These are phyloP conservation scores for Rhytidhysteron rufulum DNA, from an alignment of 2,329 filamentous ascomycete genomes.

Conservation along the genomic window DNA sequence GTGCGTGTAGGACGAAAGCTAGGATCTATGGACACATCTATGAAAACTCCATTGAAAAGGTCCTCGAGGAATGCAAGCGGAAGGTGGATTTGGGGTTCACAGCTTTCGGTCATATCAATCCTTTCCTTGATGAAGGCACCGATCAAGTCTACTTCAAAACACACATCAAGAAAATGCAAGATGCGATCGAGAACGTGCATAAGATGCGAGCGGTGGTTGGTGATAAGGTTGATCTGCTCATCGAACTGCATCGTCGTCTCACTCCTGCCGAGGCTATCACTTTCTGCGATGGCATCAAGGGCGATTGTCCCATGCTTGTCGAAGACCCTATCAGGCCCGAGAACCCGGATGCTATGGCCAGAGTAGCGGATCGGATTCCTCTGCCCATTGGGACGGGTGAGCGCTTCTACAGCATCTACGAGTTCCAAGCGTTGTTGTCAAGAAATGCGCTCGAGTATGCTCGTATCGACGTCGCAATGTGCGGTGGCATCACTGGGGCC, in stretches of 20 bases:
- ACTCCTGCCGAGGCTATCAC: constrained; percentile 5
- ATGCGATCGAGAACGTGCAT: constrained; percentile 4
- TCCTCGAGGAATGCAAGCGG: constrained; percentile 1
- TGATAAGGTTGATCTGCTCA: constrained; percentile 4
- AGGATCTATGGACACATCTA: constrained; percentile 4
- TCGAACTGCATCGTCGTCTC: constrained; percentile 5
- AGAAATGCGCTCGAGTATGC: constrained; percentile 4
- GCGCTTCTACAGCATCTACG: constrained; percentile 4
- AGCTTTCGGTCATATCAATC: constrained; percentile 4
- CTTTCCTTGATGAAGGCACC: constrained; percentile 3
- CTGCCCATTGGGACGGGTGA: constrained; percentile 4
- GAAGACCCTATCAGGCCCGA: constrained; percentile 4
- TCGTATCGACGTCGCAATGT: constrained; percentile 4
- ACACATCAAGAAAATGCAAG: constrained; percentile 6
- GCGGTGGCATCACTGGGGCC: constrained; percentile 4
- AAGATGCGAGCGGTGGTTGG: constrained; percentile 4
- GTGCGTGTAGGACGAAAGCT: constrained; percentile 3
- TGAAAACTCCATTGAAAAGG: constrained; percentile 1
- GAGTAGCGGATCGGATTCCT: constrained; percentile 3
- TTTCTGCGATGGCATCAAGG: constrained; percentile 2
- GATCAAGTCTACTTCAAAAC: constrained; percentile 5
- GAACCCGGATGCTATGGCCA: constrained; percentile 3
- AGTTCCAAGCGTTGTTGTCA: constrained; percentile 4
- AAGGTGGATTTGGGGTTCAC: constrained; percentile 4
- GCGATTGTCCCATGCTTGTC: constrained; percentile 4